A percentile compares a stretch with the other conserved stretches of the same genome.
phyloP scores from a whole-genome alignment of 495 filamentous ascomycete species.

The Ramalina peruviana region DNA sequence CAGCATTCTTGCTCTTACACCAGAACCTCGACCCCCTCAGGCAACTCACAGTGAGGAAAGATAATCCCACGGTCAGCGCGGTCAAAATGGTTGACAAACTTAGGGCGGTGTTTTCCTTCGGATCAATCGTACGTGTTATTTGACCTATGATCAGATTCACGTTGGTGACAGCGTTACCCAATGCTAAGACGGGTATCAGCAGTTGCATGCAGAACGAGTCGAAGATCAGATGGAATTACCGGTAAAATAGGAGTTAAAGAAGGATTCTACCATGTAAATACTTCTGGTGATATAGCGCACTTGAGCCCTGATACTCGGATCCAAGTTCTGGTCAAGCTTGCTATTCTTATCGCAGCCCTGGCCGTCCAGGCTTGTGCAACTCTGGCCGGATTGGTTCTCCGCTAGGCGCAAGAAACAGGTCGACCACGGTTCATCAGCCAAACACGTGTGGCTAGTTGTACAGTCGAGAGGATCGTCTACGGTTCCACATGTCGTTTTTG shows the following conservation, averaged over 20 bases:
- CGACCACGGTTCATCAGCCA: neutral
- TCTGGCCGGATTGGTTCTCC: neutral
- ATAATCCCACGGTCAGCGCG: neutral
- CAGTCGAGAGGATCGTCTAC: no score
- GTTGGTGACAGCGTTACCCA: neutral
- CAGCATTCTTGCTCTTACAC: neutral
- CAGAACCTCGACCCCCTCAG: no score
- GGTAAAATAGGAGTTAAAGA: conserved; percentile 3
- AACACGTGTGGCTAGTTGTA: neutral
- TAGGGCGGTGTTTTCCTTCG: neutral
- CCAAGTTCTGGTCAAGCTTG: neutral
- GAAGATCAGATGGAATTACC: neutral
- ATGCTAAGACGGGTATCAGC: neutral
- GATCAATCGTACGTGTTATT: neutral
- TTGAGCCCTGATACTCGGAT: conserved; percentile 3
- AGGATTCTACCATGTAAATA: conserved; percentile 5
- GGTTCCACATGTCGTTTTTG: no score
- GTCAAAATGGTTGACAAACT: neutral
- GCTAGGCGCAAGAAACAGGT: conserved; percentile 1
- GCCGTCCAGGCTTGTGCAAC: neutral
- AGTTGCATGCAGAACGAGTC: neutral
- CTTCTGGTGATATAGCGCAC: conserved; percentile 3
- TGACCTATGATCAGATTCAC: neutral
- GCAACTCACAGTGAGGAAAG: neutral
- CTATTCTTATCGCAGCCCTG: neutral